phyloP scores from a whole-genome alignment of 2,329 filamentous ascomycete genomes.

The Trichophyton verrucosum region DNA sequence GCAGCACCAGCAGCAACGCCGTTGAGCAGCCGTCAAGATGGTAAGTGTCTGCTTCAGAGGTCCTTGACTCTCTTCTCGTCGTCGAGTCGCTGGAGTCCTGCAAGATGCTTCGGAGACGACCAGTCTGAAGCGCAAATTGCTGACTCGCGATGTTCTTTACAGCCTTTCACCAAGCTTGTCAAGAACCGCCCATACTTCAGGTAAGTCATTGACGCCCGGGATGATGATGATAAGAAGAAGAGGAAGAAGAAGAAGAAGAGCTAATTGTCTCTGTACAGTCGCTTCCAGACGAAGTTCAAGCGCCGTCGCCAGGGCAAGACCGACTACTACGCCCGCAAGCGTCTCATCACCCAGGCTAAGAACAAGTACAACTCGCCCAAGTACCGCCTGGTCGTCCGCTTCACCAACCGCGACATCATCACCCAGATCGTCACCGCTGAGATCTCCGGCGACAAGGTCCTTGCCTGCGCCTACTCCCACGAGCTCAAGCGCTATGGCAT shows the following conservation, averaged over 20 bases:
- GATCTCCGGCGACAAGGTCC: constrained; percentile 96
- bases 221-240: neutral
- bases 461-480: constrained; percentile 83
- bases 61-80: neutral
- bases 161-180: constrained; percentile 87
- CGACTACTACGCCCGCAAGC: constrained; percentile 99
- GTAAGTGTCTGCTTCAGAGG: constrained; percentile 25
- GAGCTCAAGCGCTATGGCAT: constrained; percentile 97
- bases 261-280: constrained; percentile 42
- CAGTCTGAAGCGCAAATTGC: constrained; percentile 99
- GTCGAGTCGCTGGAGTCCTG: constrained; percentile 35
- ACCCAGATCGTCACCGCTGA: constrained; percentile 94
- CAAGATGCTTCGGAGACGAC: constrained; percentile 89
- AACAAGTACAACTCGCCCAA: constrained; percentile 99
- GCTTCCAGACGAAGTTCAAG: constrained; percentile 99
- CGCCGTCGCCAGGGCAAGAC: constrained; percentile 93
- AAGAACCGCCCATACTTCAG: constrained; percentile 99
- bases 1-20: neutral
- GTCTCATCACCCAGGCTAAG: constrained; percentile 99
- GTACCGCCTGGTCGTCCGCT: constrained; percentile 98
- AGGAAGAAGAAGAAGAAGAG: constrained; percentile 9
- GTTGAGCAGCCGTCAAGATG: constrained; percentile 32
- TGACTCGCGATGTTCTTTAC: constrained; percentile 61
- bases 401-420: constrained; percentile 99
- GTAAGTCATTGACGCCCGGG: constrained; percentile 47